phyloP scores from a whole-genome alignment of 768 basidiomycete genomes.

The Boletus vermiculosoides region DNA sequence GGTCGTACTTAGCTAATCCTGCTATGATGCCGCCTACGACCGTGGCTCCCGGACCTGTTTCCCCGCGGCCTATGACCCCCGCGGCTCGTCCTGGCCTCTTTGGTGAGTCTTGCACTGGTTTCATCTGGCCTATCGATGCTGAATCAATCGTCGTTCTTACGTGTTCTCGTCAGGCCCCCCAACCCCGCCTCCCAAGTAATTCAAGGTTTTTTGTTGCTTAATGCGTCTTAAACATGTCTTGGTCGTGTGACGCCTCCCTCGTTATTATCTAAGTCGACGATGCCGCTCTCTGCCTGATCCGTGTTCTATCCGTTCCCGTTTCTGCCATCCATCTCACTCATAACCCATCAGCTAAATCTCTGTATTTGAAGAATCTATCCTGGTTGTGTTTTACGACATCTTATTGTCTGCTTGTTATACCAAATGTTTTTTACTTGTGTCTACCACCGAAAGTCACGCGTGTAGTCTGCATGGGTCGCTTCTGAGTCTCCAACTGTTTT shows the following conservation, averaged over 20 bases:
- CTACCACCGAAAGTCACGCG: no score
- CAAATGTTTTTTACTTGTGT: not conserved
- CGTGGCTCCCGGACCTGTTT: conserved; percentile 32
- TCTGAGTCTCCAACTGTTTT: not conserved
- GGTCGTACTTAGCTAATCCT: conserved; percentile 54
- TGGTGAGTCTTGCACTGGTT: conserved; percentile 38
- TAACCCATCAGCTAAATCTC: not conserved
- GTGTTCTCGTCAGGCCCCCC: conserved; percentile 37
- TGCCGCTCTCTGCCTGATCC: not conserved
- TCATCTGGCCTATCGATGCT: not conserved
- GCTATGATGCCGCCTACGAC: conserved; percentile 55
- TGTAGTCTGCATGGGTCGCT: not conserved
- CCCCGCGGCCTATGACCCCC: conserved; percentile 41
- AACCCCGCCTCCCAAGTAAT: conserved; percentile 46
- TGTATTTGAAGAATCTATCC: conserved; percentile 5
- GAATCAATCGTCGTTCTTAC: not conserved
- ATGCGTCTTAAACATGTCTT: not conserved
- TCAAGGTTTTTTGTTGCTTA: not conserved
- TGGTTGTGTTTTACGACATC: not conserved
- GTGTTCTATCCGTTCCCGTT: not conserved
- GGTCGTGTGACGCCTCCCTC: not conserved
- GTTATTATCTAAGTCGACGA: conserved; percentile 4
- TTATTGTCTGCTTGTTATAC: not conserved
- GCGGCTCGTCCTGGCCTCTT: conserved; percentile 63
- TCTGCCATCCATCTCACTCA: not conserved